These are phyloP conservation scores for Fraxinus excelsior DNA, from an alignment of 257 asterid genomes.

Conservation along the genomic window DNA sequence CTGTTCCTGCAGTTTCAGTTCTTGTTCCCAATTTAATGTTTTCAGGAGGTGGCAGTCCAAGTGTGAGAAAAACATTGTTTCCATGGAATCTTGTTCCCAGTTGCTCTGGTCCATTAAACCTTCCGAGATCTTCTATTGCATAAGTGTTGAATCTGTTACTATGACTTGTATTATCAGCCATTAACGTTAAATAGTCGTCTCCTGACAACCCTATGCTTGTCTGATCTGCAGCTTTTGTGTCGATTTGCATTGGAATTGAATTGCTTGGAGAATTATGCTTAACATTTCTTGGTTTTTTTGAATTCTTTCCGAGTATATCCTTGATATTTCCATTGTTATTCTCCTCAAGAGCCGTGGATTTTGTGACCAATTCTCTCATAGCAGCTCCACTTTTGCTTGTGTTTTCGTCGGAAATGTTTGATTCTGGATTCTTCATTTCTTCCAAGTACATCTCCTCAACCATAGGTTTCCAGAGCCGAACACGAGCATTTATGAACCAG, in stretches of 20 bases:
- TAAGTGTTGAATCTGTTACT: constrained; percentile 17
- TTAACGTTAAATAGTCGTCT: constrained; percentile 13
- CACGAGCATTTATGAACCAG: constrained; percentile 85
- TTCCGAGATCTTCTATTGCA: constrained; percentile 24
- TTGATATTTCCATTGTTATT: background rate
- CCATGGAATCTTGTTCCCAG: constrained; percentile 27
- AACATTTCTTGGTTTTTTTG: constrained; percentile 39
- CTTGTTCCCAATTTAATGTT: constrained; percentile 40
- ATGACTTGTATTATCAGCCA: background rate
- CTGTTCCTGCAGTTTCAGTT: constrained; percentile 29
- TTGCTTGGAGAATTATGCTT: constrained; percentile 36
- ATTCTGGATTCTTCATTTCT: constrained; percentile 57
- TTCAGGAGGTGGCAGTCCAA: constrained; percentile 59
- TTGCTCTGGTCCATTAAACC: constrained; percentile 23
- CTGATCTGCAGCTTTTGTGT: constrained; percentile 25
- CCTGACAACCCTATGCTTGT: constrained; percentile 7
- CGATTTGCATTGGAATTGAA: constrained; percentile 39
- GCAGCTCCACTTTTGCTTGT: constrained; percentile 21
- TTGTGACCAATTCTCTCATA: constrained; percentile 24
- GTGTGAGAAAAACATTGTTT: constrained; percentile 40
- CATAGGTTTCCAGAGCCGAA: constrained; percentile 88
- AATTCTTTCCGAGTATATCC: constrained; percentile 16
- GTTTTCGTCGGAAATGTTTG: constrained; percentile 27
- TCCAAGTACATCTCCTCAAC: constrained; percentile 81
- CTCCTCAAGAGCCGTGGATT: constrained; percentile 30